Evolutionary conservation across 2,329 filamentous ascomycete species (phyloP).

Genomic region (Venturia effusa): DNA sequence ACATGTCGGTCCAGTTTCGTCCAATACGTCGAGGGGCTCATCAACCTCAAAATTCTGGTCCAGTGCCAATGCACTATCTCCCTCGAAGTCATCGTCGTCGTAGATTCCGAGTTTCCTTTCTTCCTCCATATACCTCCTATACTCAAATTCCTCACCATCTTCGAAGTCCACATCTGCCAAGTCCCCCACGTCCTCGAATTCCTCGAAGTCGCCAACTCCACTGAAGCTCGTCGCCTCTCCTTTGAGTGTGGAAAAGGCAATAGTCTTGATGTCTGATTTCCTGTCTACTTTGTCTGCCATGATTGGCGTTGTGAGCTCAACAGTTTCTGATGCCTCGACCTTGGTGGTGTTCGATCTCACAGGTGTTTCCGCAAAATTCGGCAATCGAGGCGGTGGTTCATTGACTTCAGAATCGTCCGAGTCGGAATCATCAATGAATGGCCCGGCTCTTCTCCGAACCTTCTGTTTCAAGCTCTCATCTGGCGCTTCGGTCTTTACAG

Average conservation of each 20-base stretch:
- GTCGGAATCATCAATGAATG: constrained; percentile 63
- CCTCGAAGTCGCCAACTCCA: constrained; percentile 38
- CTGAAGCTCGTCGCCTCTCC: constrained; percentile 41
- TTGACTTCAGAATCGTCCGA: constrained; percentile 37
- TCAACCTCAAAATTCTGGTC: constrained; percentile 43
- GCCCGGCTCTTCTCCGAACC: constrained; percentile 36
- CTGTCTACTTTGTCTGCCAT: not conserved
- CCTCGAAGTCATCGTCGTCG: constrained; percentile 26
- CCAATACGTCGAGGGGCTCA: constrained; percentile 8
- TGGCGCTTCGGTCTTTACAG: constrained; percentile 10
- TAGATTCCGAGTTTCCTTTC: constrained; percentile 46
- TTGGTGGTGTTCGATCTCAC: not conserved
- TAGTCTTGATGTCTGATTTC: not conserved
- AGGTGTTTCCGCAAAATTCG: not conserved
- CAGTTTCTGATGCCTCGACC: not conserved
- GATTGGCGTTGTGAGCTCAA: not conserved
- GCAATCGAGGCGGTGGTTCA: not conserved
- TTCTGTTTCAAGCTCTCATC: constrained; percentile 14
- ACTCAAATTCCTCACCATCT: constrained; percentile 40
- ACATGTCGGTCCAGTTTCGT: constrained; percentile 34
- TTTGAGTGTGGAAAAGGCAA: constrained; percentile 24
- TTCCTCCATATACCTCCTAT: constrained; percentile 60
- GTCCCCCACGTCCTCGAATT: constrained; percentile 42
- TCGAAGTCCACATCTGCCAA: constrained; percentile 51
- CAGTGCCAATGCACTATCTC: constrained; percentile 35